Conservation (phyloP, 169 alveolate species). For the Plasmodium yoelii region DNA sequence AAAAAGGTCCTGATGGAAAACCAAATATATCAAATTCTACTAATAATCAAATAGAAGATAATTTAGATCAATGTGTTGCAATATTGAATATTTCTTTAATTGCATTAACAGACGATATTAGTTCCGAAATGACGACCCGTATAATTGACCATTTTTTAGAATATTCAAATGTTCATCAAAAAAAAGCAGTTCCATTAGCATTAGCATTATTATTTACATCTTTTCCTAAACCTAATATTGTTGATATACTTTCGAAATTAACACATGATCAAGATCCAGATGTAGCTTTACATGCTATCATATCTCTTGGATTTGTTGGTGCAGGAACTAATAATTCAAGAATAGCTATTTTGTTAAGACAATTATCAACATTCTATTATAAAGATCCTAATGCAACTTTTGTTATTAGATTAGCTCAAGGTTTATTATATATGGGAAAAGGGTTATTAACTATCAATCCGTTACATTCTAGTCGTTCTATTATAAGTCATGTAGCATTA, state of each 20-base stretch:
- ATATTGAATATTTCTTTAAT: conserved; percentile 95
- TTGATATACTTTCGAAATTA: conserved; percentile 92
- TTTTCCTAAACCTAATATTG: conserved; percentile 94
- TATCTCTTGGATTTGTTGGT: conserved; percentile 97
- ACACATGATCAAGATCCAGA: conserved; percentile 98
- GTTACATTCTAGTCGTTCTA: conserved; percentile 95
- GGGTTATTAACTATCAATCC: conserved; percentile 97
- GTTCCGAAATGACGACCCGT: conserved; percentile 93
- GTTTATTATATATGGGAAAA: conserved; percentile 96
- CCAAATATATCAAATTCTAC: conserved; percentile 29
- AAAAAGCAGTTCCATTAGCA: conserved; percentile 98
- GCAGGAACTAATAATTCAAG: conserved; percentile 97
- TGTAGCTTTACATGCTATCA: conserved; percentile 95
- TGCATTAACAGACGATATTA: conserved; percentile 96
- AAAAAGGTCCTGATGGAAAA: background rate
- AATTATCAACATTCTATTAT: conserved; percentile 94
- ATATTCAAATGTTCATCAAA: conserved; percentile 84
- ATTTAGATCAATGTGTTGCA: conserved; percentile 87
- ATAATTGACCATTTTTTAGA: conserved; percentile 84
- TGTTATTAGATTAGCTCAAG: conserved; percentile 96
- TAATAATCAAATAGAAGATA: conserved; percentile 82
- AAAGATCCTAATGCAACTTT: conserved; percentile 95
- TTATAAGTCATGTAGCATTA: conserved; percentile 93
- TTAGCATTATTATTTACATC: conserved; percentile 96
- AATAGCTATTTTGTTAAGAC: conserved; percentile 96